Conservation (phyloP, 2,329 filamentous ascomycete species). For the Aspergillus arachidicola region DNA sequence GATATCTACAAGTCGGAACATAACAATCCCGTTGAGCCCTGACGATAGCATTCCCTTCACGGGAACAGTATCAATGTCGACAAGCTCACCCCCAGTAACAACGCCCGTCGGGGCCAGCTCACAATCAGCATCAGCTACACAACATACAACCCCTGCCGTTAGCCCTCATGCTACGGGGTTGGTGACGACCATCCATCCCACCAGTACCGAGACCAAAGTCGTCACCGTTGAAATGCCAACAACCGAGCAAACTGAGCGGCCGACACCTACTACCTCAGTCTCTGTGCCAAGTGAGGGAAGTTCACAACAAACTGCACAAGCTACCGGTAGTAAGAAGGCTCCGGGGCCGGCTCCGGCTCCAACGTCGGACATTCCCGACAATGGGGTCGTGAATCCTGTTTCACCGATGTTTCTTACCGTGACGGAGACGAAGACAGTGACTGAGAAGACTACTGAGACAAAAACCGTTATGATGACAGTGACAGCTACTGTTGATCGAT, state of each 20-base stretch:
- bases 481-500: not conserved
- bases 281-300: not conserved
- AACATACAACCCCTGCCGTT: not conserved
- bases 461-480: not conserved
- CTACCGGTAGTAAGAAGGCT: not conserved
- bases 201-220: not conserved
- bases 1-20: not conserved
- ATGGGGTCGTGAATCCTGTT: constrained; percentile 13
- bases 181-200: not conserved
- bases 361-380: not conserved
- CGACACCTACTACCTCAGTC: not conserved
- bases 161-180: not conserved
- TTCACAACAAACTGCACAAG: not conserved
- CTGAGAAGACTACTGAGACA: constrained; percentile 6
- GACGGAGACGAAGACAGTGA: constrained; percentile 12
- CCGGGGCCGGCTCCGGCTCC: not conserved
- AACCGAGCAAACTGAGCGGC: not conserved
- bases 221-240: not conserved
- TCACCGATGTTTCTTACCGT: constrained; percentile 16
- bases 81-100: no score
- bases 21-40: not conserved
- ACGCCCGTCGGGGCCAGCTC: not conserved
- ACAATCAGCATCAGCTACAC: not conserved
- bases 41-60: no score
- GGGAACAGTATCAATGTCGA: no score